Conservation (phyloP, 257 asterid species). For the Echites panduratus region DNA sequence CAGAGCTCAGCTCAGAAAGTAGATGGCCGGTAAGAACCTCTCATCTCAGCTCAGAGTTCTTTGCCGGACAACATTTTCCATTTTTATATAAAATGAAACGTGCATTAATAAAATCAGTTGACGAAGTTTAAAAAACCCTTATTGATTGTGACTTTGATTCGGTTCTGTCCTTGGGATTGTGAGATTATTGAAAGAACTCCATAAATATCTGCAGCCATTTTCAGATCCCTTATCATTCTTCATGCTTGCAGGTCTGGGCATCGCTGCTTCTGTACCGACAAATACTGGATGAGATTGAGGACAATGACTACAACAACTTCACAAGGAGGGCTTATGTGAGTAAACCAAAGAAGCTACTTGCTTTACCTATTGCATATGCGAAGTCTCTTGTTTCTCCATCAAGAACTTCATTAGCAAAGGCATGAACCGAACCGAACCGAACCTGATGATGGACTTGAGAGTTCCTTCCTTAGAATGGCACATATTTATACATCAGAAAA, state of each 20-base stretch:
- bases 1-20: constrained; percentile 84
- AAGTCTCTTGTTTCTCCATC: constrained; percentile 75
- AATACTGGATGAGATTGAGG: constrained; percentile 91
- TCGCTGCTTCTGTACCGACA: constrained; percentile 68
- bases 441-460: constrained; percentile 10
- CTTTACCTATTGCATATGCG: constrained; percentile 87
- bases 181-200: background rate
- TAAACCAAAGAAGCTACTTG: constrained; percentile 74
- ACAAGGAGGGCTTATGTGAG: constrained; percentile 85
- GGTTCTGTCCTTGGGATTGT: background rate
- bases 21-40: constrained; percentile 80
- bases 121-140: background rate
- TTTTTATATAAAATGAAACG: background rate
- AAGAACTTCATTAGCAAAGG: constrained; percentile 37
- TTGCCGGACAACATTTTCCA: background rate
- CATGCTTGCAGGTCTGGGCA: constrained; percentile 67
- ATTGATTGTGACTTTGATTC: background rate
- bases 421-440: constrained; percentile 24
- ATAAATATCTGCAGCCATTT: background rate
- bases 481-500: constrained; percentile 31
- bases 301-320: constrained; percentile 92
- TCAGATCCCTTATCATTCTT: background rate
- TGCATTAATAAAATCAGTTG: background rate
- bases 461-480: constrained; percentile 5
- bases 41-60: background rate